Evolutionary conservation across 176 grass and related monocot genomes (phyloP), one percentile per base, ranked within the genome.

Genomic region (Luzula sylvatica): DNA sequence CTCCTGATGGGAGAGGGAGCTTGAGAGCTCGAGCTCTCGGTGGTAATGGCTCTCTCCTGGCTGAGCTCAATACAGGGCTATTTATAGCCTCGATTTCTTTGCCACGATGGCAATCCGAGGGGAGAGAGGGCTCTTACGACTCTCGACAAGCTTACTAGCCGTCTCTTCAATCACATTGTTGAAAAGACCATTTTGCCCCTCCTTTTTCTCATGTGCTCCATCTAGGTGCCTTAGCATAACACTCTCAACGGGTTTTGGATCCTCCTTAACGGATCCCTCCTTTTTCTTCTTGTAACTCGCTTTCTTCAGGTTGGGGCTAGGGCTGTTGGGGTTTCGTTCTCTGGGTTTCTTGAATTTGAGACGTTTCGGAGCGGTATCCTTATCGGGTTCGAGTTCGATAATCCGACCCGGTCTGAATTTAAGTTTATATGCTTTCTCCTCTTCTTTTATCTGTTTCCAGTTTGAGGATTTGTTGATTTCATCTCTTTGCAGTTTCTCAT

Each of bases 41-140:
- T n/a, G n/a, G n/a, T n/a, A n/a, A n/a, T n/a, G n/a, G n/a, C n/a
- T n/a, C n/a, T n/a, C n/a, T n/a, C n/a, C n/a, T n/a, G n/a, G n/a
- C n/a, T n/a, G n/a, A n/a, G n/a, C n/a, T n/a, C n/a, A n/a, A n/a
- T n/a, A n/a, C n/a, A n/a, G n/a, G n/a, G n/a, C n/a, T n/a, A n/a
- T n/a, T n/a, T n/a, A n/a, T n/a, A n/a, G n/a, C n/a, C n/a, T n/a
- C n/a, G n/a, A n/a, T n/a, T n/a, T n/a, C n/a, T n/a, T n/a, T n/a
- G n/a, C n/a, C n/a, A n/a, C n/a, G n/a, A n/a, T n/a, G n/a, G n/a
- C n/a, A n/a, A n/a, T n/a, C n/a, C n/a, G n/a, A n/a, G n/a, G n/a
- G n/a, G n/a, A n/a, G n/a, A n/a, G n/a, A n/a, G n/a, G n/a, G n/a
- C 83, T 95, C 76, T 88, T 95, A 64, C 89, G 81, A 15, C 80